Base-by-base conservation (phyloP, 1,284 basidiomycete species). In the Leccinum solheimii region DNA sequence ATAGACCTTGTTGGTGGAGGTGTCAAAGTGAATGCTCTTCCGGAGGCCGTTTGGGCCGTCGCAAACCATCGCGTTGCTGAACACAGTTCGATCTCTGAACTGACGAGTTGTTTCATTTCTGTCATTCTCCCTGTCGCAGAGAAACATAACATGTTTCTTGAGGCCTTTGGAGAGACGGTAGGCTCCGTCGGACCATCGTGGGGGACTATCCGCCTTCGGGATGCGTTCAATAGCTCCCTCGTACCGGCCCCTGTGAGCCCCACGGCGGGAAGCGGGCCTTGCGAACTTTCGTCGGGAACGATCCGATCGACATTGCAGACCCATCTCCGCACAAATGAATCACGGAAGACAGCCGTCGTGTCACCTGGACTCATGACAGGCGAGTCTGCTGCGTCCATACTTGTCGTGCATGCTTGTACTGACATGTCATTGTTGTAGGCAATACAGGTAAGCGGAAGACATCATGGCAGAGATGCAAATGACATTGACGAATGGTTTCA, bases 171-270 rank as follows among this genome's bases (percentile, higher is more conserved):
- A n/a, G 72, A 65, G 30, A 57, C 72, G 43, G 63, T 63, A 7
- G 75, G 76, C 56, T 27, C 13, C 5, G 55, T 58, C n/a, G 62
- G 40, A 32, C 59, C 61, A 32, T 63, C 65, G 11, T 61, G 64
- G 60, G 71, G 72, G 40, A 70, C 62, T 11, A 67, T 75, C 36
- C 67, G 60, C 34, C 59, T 76, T 27, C 68, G 61, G 23, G 72
- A 83, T 56, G 77, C 80, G 0, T 82, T 77, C 59, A 72, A 73
- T 14, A 73, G 72, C 3, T 75, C 75, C 26, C 73, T 83, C 13
- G 79, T 81, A 58, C 81, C 85, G 10, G 80, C 84, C 2, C 83
- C 84, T 1, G 74, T 81, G n/a, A 80, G 84, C 2, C 81, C 84
- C 0, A 78, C 77, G 6, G 68, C 69, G 2, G 69, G 72, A 3